phyloP scores from a whole-genome alignment of 1,139 yeast genomes.

The Geotrichum histeridarum region DNA sequence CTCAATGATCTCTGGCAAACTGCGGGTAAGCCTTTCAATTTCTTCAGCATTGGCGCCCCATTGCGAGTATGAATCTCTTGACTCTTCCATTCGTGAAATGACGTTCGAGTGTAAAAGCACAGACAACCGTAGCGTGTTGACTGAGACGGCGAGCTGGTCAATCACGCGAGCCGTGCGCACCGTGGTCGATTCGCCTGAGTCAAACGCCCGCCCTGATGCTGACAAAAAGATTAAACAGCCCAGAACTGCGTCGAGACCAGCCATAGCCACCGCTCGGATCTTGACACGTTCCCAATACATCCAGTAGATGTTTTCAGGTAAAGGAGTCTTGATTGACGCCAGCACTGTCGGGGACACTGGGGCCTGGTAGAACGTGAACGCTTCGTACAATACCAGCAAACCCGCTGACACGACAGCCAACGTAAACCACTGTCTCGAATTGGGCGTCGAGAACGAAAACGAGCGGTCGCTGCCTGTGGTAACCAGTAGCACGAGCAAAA shows the following conservation, averaged over 20 bases:
- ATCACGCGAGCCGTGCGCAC: slow-evolving; percentile 7
- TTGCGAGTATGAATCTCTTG: slow-evolving; percentile 11
- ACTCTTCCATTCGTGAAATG: slow-evolving; percentile 11
- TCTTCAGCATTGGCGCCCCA: slow-evolving; percentile 14
- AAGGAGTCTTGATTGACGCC: slow-evolving; percentile 13
- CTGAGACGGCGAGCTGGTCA: slow-evolving; percentile 2
- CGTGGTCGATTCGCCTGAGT: slow-evolving; percentile 15
- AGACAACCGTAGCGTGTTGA: slow-evolving; percentile 15
- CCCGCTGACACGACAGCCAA: slow-evolving; percentile 16
- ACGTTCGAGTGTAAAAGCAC: slow-evolving; percentile 18
- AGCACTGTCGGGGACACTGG: slow-evolving; percentile 11
- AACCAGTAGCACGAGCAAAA: slow-evolving; percentile 22
- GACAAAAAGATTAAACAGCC: slow-evolving; percentile 23
- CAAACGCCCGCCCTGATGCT: slow-evolving; percentile 26
- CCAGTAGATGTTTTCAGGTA: slow-evolving; percentile 23
- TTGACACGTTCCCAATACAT: slow-evolving; percentile 22
- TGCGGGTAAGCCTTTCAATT: not conserved
- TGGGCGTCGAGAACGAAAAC: slow-evolving; percentile 11
- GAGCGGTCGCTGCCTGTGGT: slow-evolving; percentile 19
- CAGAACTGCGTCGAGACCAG: slow-evolving; percentile 20
- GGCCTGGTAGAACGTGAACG: slow-evolving; percentile 13
- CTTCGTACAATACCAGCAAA: slow-evolving; percentile 17
- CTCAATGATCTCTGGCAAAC: slow-evolving; percentile 8
- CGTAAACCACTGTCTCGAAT: slow-evolving; percentile 23
- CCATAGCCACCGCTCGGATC: slow-evolving; percentile 21